phyloP scores from a whole-genome alignment of 2,329 filamentous ascomycete species.

The Stagonosporopsis tanaceti region DNA sequence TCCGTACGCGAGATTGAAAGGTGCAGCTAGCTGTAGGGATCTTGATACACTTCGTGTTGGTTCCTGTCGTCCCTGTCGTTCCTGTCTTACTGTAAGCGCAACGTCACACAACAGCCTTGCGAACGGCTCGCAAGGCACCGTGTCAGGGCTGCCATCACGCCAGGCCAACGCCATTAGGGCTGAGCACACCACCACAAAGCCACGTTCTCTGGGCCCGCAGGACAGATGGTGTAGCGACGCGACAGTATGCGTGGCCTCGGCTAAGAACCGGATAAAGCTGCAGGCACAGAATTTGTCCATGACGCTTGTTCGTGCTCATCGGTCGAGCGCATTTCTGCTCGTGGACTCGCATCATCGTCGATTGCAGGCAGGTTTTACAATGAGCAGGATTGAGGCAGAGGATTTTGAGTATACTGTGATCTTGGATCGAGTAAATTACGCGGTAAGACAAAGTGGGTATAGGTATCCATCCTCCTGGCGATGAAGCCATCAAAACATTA shows the following conservation, averaged over 20 bases:
- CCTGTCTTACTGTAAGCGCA: slow-evolving; percentile 7
- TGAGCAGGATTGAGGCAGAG: slow-evolving; percentile 6
- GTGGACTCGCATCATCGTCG: slow-evolving; percentile 4
- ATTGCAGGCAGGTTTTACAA: slow-evolving; percentile 9
- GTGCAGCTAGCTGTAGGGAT: slow-evolving; percentile 17
- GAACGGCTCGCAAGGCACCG: slow-evolving; percentile 10
- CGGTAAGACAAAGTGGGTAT: slow-evolving; percentile 25
- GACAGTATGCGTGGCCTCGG: slow-evolving; percentile 18
- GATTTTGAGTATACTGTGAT: slow-evolving; percentile 11
- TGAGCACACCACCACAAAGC: slow-evolving; percentile 18
- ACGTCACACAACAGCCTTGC: slow-evolving; percentile 22
- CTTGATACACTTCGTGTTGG: slow-evolving; percentile 19
- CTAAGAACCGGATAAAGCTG: slow-evolving; percentile 16
- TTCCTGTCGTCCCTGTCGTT: slow-evolving; percentile 6
- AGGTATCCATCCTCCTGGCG: slow-evolving; percentile 35
- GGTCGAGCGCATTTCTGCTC: slow-evolving; percentile 1
- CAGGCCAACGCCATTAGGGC: slow-evolving; percentile 18
- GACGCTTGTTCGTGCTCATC: slow-evolving; percentile 7
- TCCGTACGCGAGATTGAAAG: slow-evolving; percentile 12
- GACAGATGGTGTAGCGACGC: slow-evolving; percentile 13
- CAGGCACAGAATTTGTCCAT: slow-evolving; percentile 12
- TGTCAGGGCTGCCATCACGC: slow-evolving; percentile 12
- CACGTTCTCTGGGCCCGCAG: slow-evolving; percentile 10
- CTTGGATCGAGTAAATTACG: slow-evolving; percentile 19
- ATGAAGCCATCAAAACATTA: slow-evolving; percentile 30